Evolutionary conservation across 164 flowering plant genomes (phyloP).

Genomic region (Saururus chinensis): DNA sequence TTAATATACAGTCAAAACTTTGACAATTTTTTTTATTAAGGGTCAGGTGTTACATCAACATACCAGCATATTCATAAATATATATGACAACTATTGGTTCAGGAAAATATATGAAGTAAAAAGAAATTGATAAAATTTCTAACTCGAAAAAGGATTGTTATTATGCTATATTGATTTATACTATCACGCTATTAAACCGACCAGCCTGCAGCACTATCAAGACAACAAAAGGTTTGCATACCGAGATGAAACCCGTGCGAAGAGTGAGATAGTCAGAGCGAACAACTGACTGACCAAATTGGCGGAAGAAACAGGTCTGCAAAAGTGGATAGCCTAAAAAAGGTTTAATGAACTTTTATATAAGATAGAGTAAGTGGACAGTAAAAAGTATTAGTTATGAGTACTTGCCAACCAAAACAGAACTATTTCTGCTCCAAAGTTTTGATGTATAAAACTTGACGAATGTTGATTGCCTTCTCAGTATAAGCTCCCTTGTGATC

Average conservation of each 20-base stretch:
- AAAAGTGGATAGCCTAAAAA: background rate
- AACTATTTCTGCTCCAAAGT: constrained; percentile 44
- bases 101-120: too few species aligned
- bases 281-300: constrained; percentile 85
- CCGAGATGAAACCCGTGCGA: constrained; percentile 86
- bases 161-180: too few species aligned
- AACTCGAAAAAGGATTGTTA: too few species aligned
- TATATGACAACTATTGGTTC: too few species aligned
- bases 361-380: background rate
- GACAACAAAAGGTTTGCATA: constrained; percentile 11
- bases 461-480: constrained; percentile 83
- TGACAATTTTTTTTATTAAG: too few species aligned
- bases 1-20: too few species aligned
- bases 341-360: background rate
- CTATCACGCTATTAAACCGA: too few species aligned
- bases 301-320: constrained; percentile 93
- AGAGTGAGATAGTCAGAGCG: constrained; percentile 85
- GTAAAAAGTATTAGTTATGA: background rate
- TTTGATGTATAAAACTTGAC: constrained; percentile 55
- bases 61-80: too few species aligned
- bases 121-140: too few species aligned
- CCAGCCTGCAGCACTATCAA: background rate
- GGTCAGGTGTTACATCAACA: too few species aligned
- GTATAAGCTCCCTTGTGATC: constrained; percentile 43
- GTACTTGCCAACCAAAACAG: constrained; percentile 81